Evolutionary conservation across 768 basidiomycete species (phyloP), one percentile per base, ranked within the genome.

Genomic region (Pisolithus marmoratus): DNA sequence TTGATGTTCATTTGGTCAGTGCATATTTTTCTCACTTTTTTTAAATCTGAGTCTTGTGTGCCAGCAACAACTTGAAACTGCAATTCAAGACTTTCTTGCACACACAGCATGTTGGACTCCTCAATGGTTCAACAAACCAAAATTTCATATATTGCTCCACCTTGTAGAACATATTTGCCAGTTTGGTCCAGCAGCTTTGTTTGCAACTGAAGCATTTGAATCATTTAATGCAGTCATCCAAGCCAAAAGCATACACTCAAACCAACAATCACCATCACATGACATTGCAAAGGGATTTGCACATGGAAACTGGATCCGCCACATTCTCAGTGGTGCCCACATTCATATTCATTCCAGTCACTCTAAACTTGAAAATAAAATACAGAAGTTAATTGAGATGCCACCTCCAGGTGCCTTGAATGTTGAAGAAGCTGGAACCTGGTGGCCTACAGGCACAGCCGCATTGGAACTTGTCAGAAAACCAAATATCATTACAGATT

Each of bases 141-240:
- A 76, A 52, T 74, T 75, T 52, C 74, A 77, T 43, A 58, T 76
- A 36, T 38, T 76, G 6, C 37, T 70, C 1, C 74, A 77, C 53
- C 55, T 77, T 2, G 63, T 64, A 0, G 51, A 53, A 0, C 69
- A 75, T 49, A 70, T 77, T 40, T 48, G 61, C 0, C 57, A 65
- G 0, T 76, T 76, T 63, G 74, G 73, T 0, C 75, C 72, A 14
- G 73, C 74, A 0, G 71, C 73, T 15, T 57, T 72, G 0, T 76
- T 75, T 65, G 69, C 74, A 0, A 77, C 73, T 0, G 74, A 77
- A 48, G 51, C 48, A 0, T 77, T 73, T 53, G 72, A 78, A 56
- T 72, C 71, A 7, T 78, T 69, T 59, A 70, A 70, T 56, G 62
- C 64, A 1, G 58, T 74, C n/a, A 68, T 74, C 26, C 60, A 67